These are phyloP conservation scores for Pachysolen tannophilus DNA, from an alignment of 805 yeast genomes.

Conservation along the genomic window DNA sequence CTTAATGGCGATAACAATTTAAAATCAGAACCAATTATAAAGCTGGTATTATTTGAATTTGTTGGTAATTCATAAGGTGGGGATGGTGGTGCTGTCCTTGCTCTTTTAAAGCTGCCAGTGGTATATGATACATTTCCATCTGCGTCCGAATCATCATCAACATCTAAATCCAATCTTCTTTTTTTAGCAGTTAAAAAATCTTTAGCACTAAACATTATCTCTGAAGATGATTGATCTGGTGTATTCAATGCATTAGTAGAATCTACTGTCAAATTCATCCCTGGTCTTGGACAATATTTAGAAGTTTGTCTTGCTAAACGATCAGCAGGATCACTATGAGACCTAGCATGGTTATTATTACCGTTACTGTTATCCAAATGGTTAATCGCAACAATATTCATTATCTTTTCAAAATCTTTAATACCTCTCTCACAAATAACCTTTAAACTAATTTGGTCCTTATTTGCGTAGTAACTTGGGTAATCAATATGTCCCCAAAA, in stretches of 20 bases:
- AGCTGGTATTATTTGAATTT: not conserved
- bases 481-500: not conserved
- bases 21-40: constrained; percentile 2
- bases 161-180: constrained; percentile 3
- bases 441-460: no score
- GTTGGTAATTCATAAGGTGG: constrained; percentile 19
- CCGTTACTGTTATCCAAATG: no score
- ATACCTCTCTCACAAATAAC: no score
- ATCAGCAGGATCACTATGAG: constrained; percentile 24
- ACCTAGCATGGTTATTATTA: constrained; percentile 18
- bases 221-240: constrained; percentile 5
- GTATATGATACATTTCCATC: not conserved
- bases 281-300: no score
- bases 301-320: no score
- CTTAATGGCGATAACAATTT: constrained; percentile 6
- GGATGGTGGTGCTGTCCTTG: constrained; percentile 41
- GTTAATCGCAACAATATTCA: no score
- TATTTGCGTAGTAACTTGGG: not conserved
- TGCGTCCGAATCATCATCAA: not conserved
- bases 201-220: not conserved
- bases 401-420: no score
- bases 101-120: constrained; percentile 23
- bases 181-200: not conserved
- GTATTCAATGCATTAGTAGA: constrained; percentile 2
- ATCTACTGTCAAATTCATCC: constrained; percentile 1